Evolutionary conservation across 179 eudicot species (phyloP), one percentile per base, ranked within the genome.

Genomic region (Patellifolia procumbens): DNA sequence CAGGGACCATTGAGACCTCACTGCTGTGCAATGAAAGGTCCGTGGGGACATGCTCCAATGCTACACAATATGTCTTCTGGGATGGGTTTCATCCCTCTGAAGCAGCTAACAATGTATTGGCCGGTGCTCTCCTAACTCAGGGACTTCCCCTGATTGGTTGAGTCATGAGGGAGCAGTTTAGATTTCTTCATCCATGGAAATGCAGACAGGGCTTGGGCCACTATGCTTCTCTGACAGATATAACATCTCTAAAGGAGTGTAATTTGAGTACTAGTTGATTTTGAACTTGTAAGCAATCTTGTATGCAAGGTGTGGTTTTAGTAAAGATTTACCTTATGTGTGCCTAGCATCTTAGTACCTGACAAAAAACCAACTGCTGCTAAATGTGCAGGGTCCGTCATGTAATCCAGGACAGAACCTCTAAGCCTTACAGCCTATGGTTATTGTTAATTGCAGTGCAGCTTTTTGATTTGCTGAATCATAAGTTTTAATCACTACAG

Each of bases 11-110:
- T 67, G 98, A 93, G 82, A 91, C 97, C 35, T 86, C 98, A 5
- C 73, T 87, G n/a, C 79, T 93, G 32, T 93, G 98, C 85, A 90
- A 93, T 70, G 82, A 80, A 37, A 52, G 86, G 70, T 90, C 97
- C 0, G 82, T 86, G 1, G 96, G 97, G 58, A 93, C 98, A 13
- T 92, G 96, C 76, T 73, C 81, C 60, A 93, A 93, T 79, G 98
- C 98, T 42, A 73, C 91, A 24, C 83, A 83, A 49, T 92, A 93
- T 48, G 89, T 93, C 16, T 92, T 93, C 83, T 92, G 92, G 98
- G 98, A 93, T 58, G 95, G 96, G 13, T 89, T 83, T 75, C 96
- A 93, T 80, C 97, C 97, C 8, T 79, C 96, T 32, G 93, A 90
- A 77, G 93, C 97, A 49, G 89, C 96, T 19, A 93, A 92, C 78